Percentiles rank a stretch among this genome's conserved stretches.
These are phyloP conservation scores for Saccharomyces uvarum DNA, from an alignment of 1,139 yeast genomes.

Conservation along the genomic window DNA sequence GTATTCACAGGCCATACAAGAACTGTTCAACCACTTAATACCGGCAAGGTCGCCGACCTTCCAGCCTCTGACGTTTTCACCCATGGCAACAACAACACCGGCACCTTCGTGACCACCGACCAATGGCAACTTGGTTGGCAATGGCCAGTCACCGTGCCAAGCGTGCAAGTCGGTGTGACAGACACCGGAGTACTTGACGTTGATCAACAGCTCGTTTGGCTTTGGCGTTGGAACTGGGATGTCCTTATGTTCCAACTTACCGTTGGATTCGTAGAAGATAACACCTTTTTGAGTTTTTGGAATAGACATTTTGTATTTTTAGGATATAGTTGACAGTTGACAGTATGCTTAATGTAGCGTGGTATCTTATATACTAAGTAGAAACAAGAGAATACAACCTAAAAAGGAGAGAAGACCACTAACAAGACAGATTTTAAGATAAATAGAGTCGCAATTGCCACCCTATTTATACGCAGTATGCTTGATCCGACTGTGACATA, in stretches of 20 bases:
- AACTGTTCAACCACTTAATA: constrained; percentile 59
- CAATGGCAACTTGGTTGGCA: constrained; percentile 49
- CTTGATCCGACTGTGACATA: neutral
- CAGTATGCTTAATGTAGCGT: neutral
- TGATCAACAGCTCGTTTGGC: constrained; percentile 49
- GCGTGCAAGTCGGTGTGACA: constrained; percentile 64
- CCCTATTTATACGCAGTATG: neutral
- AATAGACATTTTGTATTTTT: constrained; percentile 4
- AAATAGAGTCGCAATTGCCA: neutral
- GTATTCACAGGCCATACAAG: constrained; percentile 54
- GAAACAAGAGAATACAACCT: neutral
- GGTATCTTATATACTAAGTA: neutral
- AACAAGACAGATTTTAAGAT: neutral
- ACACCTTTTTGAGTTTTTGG: constrained; percentile 45
- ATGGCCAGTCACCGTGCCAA: constrained; percentile 63
- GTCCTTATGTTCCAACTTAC: constrained; percentile 44
- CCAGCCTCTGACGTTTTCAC: constrained; percentile 52
- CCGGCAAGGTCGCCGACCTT: constrained; percentile 58
- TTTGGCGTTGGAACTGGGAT: constrained; percentile 53
- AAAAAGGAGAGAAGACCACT: neutral
- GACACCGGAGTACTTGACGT: constrained; percentile 57
- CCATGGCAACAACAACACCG: constrained; percentile 54
- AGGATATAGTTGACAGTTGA: neutral
- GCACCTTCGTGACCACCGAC: constrained; percentile 71
- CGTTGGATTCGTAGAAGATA: constrained; percentile 41